Conservation (phyloP, 768 basidiomycete species). For the Albatrellus ellisii region DNA sequence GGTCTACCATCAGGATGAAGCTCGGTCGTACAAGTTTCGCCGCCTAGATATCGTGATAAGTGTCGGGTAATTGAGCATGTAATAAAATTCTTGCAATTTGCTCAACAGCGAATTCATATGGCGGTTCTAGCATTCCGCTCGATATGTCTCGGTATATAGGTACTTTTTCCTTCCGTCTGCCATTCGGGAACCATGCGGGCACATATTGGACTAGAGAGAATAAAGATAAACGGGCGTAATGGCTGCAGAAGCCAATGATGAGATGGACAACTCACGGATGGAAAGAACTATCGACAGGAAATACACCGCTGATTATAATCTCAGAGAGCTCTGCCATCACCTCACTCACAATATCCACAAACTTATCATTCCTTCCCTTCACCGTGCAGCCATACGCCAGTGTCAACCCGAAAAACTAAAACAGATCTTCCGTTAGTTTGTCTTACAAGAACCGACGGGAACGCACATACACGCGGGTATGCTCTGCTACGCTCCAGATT, state of each 20-base stretch:
- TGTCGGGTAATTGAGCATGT: too few relatives aligned
- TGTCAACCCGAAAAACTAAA: conserved; percentile 5
- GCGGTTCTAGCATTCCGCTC: too few relatives aligned
- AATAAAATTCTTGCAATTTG: too few relatives aligned
- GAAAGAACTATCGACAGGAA: conserved; percentile 10
- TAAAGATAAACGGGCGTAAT: background rate
- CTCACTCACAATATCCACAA: too few relatives aligned
- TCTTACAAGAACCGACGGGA: too few relatives aligned
- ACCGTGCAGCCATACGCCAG: conserved; percentile 14
- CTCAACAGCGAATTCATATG: too few relatives aligned
- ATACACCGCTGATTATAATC: conserved; percentile 6
- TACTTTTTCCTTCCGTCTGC: background rate
- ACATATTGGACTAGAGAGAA: background rate
- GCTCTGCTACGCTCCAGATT: conserved; percentile 7
- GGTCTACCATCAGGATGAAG: too few relatives aligned
- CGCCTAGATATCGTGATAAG: too few relatives aligned
- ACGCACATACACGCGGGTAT: background rate
- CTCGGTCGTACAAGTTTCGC: too few relatives aligned
- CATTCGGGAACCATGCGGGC: background rate
- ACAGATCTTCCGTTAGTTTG: background rate
- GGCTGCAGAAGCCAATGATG: background rate
- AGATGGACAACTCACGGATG: conserved; percentile 7
- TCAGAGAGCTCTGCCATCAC: too few relatives aligned
- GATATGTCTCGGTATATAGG: too few relatives aligned
- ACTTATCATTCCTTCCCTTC: too few relatives aligned